These are phyloP conservation scores for Combretum micranthum DNA, from an alignment of 345 rosid genomes.

Conservation along the genomic window DNA sequence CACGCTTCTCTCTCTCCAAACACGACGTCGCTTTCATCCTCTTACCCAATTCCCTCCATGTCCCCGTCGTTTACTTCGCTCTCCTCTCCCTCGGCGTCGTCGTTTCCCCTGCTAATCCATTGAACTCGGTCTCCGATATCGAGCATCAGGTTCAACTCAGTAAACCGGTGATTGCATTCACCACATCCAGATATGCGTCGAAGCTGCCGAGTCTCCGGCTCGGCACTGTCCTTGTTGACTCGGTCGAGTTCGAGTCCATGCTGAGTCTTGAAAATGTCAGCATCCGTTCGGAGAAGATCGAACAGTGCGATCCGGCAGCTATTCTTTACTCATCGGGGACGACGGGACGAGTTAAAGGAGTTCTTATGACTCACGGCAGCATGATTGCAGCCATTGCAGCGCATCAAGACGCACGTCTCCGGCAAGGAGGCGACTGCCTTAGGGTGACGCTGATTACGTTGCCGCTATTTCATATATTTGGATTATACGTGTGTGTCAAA, in stretches of 20 bases:
- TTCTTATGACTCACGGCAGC: constrained; percentile 28
- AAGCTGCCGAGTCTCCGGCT: constrained; percentile 17
- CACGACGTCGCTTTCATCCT: constrained; percentile 27
- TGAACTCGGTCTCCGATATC: constrained; percentile 19
- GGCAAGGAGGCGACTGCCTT: neutral
- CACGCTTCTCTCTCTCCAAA: constrained; percentile 15
- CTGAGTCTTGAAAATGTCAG: neutral
- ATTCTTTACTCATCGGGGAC: constrained; percentile 40
- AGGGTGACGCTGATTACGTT: constrained; percentile 4
- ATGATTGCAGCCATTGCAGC: constrained; percentile 4
- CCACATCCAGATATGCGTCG: constrained; percentile 6
- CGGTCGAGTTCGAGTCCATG: constrained; percentile 16
- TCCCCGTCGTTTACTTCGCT: constrained; percentile 29
- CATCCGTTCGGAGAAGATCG: neutral
- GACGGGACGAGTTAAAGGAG: constrained; percentile 34
- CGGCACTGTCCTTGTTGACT: constrained; percentile 16
- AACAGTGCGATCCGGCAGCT: constrained; percentile 27
- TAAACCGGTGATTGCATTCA: constrained; percentile 18
- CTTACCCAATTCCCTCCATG: constrained; percentile 17
- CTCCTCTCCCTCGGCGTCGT: constrained; percentile 30
- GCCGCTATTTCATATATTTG: constrained; percentile 50
- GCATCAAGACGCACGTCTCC: neutral
- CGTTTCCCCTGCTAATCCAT: constrained; percentile 24
- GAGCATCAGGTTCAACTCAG: constrained; percentile 24
- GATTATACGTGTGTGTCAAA: constrained; percentile 34